Conservation (phyloP, 2,329 filamentous ascomycete genomes). For the Aspergillus sp. region DNA sequence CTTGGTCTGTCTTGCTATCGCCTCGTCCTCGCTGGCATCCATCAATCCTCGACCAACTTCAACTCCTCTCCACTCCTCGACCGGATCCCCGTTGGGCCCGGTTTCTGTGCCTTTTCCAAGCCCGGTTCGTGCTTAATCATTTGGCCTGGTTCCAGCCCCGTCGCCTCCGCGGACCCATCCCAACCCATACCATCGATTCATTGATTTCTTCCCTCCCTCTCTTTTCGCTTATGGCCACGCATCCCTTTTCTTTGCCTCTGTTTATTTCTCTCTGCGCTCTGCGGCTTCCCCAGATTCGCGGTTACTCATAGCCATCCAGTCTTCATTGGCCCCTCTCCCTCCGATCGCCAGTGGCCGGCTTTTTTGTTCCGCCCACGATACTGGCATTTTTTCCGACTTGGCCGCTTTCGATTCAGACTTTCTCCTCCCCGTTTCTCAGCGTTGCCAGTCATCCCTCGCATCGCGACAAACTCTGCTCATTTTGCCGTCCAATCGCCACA, state of each 20-base stretch:
- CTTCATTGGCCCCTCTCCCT: neutral
- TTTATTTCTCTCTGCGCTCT: conserved; percentile 1
- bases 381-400: conserved; percentile 16
- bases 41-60: neutral
- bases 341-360: conserved; percentile 13
- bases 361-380: conserved; percentile 19
- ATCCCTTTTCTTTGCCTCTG: conserved; percentile 5
- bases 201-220: conserved; percentile 4
- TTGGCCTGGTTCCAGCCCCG: conserved; percentile 12
- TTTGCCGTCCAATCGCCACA: conserved; percentile 1
- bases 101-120: neutral
- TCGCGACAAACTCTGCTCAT: neutral
- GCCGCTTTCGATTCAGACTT: conserved; percentile 19
- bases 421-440: conserved; percentile 1
- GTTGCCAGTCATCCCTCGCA: conserved; percentile 12
- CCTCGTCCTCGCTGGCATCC: neutral
- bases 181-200: conserved; percentile 5
- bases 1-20: neutral
- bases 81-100: neutral
- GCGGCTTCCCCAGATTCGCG: conserved; percentile 1
- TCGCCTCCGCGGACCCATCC: conserved; percentile 14
- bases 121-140: neutral
- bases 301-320: conserved; percentile 12
- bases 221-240: conserved; percentile 21
- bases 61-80: neutral